Conservation (phyloP, 2,329 filamentous ascomycete genomes). For the Aspergillus carbonarius region DNA sequence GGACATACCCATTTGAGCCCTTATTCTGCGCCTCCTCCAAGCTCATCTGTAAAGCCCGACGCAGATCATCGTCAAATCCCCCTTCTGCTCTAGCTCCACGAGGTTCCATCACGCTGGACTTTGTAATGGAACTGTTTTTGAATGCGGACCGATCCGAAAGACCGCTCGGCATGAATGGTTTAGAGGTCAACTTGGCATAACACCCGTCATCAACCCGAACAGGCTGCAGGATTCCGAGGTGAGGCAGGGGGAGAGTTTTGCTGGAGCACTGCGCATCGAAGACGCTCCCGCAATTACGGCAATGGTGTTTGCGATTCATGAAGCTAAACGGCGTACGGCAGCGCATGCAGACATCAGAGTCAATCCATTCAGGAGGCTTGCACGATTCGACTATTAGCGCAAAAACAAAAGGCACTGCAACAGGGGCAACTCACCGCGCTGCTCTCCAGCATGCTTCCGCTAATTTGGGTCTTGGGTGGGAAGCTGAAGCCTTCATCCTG, state of each 20-base stretch:
- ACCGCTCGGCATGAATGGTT: constrained; percentile 48
- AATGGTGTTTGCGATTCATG: constrained; percentile 98
- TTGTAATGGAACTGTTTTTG: constrained; percentile 55
- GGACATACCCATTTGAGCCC: constrained; percentile 67
- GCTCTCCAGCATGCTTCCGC: constrained; percentile 98
- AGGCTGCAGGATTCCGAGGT: constrained; percentile 85
- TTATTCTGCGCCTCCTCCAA: constrained; percentile 84
- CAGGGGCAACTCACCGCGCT: constrained; percentile 68
- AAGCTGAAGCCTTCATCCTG: constrained; percentile 86
- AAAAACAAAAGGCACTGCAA: not conserved
- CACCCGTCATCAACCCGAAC: constrained; percentile 97
- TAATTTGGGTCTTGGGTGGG: constrained; percentile 78
- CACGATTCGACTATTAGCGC: constrained; percentile 12
- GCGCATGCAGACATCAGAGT: constrained; percentile 98
- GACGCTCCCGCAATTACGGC: constrained; percentile 94
- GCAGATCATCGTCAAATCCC: constrained; percentile 91
- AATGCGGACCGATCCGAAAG: constrained; percentile 42
- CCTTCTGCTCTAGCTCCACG: constrained; percentile 84
- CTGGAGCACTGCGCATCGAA: constrained; percentile 94
- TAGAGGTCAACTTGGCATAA: constrained; percentile 83
- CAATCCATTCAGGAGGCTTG: constrained; percentile 92
- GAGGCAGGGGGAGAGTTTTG: constrained; percentile 83
- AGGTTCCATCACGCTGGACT: constrained; percentile 82
- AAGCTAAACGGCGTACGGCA: constrained; percentile 95
- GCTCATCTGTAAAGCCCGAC: constrained; percentile 93